These are phyloP conservation scores for Parathielavia hyrcaniae DNA, from an alignment of 495 filamentous ascomycete species.

Conservation along the genomic window DNA sequence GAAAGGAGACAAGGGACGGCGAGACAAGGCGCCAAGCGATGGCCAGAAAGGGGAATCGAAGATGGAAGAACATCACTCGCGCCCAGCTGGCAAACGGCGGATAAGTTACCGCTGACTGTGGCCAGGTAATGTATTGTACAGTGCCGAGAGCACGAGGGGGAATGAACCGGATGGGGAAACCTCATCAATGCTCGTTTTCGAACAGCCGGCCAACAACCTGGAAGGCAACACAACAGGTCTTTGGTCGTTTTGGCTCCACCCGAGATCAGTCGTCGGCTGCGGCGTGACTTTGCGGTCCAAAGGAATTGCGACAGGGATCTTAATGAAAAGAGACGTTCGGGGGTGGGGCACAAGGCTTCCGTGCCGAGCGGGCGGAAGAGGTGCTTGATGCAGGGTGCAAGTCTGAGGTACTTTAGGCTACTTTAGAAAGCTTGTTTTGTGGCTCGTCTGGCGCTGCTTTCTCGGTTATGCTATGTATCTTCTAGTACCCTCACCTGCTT, in stretches of 20 bases:
- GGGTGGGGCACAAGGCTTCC: constrained; percentile 4
- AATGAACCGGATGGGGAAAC: neutral
- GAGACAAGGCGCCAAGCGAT: constrained; percentile 10
- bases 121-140: constrained; percentile 5
- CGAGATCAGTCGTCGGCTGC: constrained; percentile 5
- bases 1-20: neutral
- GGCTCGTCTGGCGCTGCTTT: no score
- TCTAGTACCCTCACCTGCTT: no score
- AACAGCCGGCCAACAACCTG: constrained; percentile 1
- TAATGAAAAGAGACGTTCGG: constrained; percentile 2
- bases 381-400: constrained; percentile 1
- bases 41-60: constrained; percentile 9
- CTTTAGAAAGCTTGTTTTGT: constrained; percentile 1
- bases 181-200: neutral
- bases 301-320: constrained; percentile 20
- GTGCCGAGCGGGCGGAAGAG: constrained; percentile 19
- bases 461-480: no score
- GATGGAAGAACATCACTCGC: neutral
- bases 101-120: neutral
- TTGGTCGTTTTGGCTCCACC: constrained; percentile 8
- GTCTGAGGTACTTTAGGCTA: neutral
- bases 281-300: neutral
- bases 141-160: neutral
- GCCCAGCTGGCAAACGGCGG: constrained; percentile 5
- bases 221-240: neutral